These are phyloP conservation scores for Golubevia pallescens DNA, from an alignment of 1,284 basidiomycete species.

Conservation along the genomic window DNA sequence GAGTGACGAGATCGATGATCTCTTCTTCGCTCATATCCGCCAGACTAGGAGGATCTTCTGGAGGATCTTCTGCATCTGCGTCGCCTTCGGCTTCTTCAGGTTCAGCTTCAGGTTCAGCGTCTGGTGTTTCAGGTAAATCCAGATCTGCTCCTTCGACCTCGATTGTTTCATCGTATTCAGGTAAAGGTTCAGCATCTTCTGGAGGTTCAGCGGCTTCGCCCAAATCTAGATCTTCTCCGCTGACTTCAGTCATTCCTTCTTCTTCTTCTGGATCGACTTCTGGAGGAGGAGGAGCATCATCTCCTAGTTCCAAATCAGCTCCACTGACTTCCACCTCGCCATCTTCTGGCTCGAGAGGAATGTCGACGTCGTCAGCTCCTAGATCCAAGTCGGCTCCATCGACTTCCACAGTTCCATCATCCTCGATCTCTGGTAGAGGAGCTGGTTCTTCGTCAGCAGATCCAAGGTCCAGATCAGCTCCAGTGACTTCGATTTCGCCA, in stretches of 20 bases:
- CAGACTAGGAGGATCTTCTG: not conserved
- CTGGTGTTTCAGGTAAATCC: not conserved
- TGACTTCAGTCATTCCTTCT: not conserved
- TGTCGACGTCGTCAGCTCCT: slow-evolving; percentile 3
- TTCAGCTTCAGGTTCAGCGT: not conserved
- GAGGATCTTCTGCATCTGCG: not conserved
- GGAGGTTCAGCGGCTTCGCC: not conserved
- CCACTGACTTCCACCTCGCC: slow-evolving; percentile 29
- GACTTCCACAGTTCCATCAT: not conserved
- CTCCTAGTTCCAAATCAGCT: not conserved
- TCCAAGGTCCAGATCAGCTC: not conserved
- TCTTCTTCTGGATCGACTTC: not conserved
- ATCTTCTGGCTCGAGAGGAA: slow-evolving; percentile 60
- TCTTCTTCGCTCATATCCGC: not conserved
- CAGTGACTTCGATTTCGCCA: slow-evolving; percentile 34
- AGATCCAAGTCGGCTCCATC: not conserved
- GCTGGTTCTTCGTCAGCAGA: not conserved
- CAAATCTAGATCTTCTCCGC: not conserved
- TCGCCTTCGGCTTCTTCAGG: not conserved
- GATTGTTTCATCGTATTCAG: not conserved
- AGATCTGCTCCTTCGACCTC: not conserved
- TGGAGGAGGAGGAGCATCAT: not conserved
- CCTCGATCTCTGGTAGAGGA: not conserved
- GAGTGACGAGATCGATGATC: not conserved
- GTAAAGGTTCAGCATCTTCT: not conserved